phyloP scores from a whole-genome alignment of 352 stramenopile species.

The Phytophthora cactorum region DNA sequence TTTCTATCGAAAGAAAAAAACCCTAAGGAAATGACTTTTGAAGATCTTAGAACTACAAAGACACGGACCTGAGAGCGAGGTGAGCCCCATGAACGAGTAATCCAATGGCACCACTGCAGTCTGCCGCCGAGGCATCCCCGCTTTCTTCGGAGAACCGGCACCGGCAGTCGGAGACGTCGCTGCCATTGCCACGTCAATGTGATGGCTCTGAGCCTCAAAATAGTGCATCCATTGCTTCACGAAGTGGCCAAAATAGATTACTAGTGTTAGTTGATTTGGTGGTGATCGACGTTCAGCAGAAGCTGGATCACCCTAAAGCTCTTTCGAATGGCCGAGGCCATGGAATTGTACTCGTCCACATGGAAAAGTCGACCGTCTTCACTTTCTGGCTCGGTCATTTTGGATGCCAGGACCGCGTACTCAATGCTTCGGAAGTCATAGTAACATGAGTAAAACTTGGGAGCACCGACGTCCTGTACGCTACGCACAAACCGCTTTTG shows the following conservation, averaged over 20 bases:
- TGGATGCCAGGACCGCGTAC: conserved; percentile 19
- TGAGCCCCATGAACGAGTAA: conserved; percentile 78
- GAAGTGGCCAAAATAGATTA: conserved; percentile 13
- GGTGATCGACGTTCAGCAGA: conserved; percentile 22
- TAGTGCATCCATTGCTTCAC: conserved; percentile 2
- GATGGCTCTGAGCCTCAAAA: conserved; percentile 14
- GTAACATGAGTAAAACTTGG: conserved; percentile 35
- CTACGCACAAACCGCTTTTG: conserved; percentile 27
- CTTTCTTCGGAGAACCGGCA: conserved; percentile 15
- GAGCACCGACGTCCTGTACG: conserved; percentile 26
- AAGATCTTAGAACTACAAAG: not conserved
- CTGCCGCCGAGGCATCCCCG: conserved; percentile 19
- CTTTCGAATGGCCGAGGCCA: conserved; percentile 7
- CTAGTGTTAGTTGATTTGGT: conserved; percentile 24
- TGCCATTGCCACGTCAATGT: not conserved
- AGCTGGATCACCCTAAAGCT: conserved; percentile 31
- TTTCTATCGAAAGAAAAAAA: conserved; percentile 37
- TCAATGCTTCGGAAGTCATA: conserved; percentile 26
- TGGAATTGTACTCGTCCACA: conserved; percentile 19
- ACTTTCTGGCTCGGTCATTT: conserved; percentile 16
- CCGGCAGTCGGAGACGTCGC: conserved; percentile 1
- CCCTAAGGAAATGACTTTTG: too few species aligned
- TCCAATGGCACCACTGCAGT: conserved; percentile 46
- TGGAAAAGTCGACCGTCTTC: conserved; percentile 25
- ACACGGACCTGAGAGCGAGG: conserved; percentile 52